Base-by-base conservation (phyloP, 345 rosid species). In the Citrus maxima region DNA sequence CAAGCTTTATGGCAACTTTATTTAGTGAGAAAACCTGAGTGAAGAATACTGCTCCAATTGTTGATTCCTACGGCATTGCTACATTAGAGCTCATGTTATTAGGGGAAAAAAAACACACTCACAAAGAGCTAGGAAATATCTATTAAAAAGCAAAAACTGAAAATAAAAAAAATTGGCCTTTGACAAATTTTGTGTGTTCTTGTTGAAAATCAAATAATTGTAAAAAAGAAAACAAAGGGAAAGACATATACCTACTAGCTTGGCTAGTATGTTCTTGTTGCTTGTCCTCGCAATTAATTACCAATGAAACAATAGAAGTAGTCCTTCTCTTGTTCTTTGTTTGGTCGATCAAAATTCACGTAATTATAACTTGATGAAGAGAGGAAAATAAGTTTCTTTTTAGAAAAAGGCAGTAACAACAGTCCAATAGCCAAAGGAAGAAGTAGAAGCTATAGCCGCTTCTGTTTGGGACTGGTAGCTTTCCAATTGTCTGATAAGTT, bases 31-130 rank as follows among this genome's bases (percentile, higher is more conserved):
- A 60, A 80, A 92, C 93, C 85, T 89, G 91, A 72, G 92, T 92
- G 87, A 92, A 89, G 86, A 90, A 92, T 63, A 95, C 97, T 21
- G 95, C 97, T 62, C 95, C 93, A 21, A 90, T 92, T 14, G 97
- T 92, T 27, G 97, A 88, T 85, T 90, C 95, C 95, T 92, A 74
- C 49, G 72, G 59, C 42, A 54, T n/a, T 35, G 62, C 58, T 72
- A 30, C 10, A 67, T 84, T 71, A 84, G 6, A 22, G 16, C n/a
- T 65, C 72, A 84, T 49, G 46, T 27, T 8, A n/a, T 55, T 6
- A 24, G 28, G 54, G 28, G 2, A n/a, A 25, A n/a, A 25, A n/a
- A 14, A 37, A 72, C 21, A 28, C 30, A 74, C 69, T 19, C 27
- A 24, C 19, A 24, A 24, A 4, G 24, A 18, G 60, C 59, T 37